phyloP scores from a whole-genome alignment of 1,284 basidiomycete genomes.

The Pascua sp. region DNA sequence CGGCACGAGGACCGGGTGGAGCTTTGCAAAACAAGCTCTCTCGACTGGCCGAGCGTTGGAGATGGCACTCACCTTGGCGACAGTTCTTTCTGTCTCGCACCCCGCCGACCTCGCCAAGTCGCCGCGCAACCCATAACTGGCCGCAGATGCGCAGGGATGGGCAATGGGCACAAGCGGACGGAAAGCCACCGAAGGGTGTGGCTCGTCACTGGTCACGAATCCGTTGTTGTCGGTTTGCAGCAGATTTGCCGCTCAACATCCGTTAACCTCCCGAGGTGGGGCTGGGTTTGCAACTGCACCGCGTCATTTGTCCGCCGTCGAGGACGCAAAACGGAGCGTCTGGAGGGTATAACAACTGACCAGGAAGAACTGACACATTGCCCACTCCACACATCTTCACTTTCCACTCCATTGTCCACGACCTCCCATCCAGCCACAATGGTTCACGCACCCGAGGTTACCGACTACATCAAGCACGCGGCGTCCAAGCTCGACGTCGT shows the following conservation, averaged over 20 bases:
- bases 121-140: no score
- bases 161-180: no score
- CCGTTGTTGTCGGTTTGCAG: no score
- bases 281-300: background rate
- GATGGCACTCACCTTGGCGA: no score
- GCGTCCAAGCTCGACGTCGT: conserved; percentile 56
- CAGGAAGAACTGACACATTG: background rate
- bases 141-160: no score
- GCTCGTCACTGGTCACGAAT: no score
- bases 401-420: background rate
- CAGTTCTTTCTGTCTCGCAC: no score
- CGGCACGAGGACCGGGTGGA: no score
- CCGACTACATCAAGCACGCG: conserved; percentile 31
- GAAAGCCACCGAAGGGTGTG: no score
- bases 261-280: background rate
- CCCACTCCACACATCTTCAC: background rate
- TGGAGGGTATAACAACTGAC: background rate
- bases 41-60: no score
- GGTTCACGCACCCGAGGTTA: conserved; percentile 40
- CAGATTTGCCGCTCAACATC: background rate
- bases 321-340: background rate
- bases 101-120: no score
- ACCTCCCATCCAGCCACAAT: conserved; percentile 3
- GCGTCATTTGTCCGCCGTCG: background rate
- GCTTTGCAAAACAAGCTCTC: no score